These are phyloP conservation scores for Agrocybe praecox DNA, from an alignment of 768 basidiomycete species.

Conservation along the genomic window DNA sequence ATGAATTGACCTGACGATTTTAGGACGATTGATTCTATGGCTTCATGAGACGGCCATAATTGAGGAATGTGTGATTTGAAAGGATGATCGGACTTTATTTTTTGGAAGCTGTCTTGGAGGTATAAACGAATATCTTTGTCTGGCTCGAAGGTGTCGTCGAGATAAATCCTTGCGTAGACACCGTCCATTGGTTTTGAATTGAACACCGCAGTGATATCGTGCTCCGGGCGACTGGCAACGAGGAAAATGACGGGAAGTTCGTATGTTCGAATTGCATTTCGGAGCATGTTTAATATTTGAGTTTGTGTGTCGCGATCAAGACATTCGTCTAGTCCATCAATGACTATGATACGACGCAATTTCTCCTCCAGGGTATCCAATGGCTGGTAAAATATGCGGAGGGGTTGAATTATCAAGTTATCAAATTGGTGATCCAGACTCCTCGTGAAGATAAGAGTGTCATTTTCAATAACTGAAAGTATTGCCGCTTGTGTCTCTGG, in stretches of 20 bases:
- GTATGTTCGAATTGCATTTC: neutral
- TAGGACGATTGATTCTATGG: neutral
- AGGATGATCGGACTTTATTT: constrained; percentile 13
- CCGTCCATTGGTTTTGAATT: neutral
- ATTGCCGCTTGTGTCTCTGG: neutral
- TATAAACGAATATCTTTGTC: constrained; percentile 11
- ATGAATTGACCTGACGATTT: constrained; percentile 22
- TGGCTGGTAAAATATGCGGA: neutral
- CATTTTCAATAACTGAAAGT: neutral
- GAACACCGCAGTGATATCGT: constrained; percentile 8
- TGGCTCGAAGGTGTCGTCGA: constrained; percentile 10
- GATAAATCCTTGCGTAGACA: neutral
- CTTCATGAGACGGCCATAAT: constrained; percentile 1
- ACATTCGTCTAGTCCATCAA: constrained; percentile 2
- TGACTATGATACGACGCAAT: neutral
- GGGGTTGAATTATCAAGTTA: neutral
- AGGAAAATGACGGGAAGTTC: neutral
- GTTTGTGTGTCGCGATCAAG: neutral
- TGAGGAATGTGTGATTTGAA: neutral
- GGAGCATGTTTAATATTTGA: neutral
- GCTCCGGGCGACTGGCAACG: constrained; percentile 7
- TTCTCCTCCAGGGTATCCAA: neutral
- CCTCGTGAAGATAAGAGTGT: constrained; percentile 1
- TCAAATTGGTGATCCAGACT: neutral
- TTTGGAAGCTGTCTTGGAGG: constrained; percentile 6